Evolutionary conservation across 768 basidiomycete genomes (phyloP).

Genomic region (Saitozyma sp.): DNA sequence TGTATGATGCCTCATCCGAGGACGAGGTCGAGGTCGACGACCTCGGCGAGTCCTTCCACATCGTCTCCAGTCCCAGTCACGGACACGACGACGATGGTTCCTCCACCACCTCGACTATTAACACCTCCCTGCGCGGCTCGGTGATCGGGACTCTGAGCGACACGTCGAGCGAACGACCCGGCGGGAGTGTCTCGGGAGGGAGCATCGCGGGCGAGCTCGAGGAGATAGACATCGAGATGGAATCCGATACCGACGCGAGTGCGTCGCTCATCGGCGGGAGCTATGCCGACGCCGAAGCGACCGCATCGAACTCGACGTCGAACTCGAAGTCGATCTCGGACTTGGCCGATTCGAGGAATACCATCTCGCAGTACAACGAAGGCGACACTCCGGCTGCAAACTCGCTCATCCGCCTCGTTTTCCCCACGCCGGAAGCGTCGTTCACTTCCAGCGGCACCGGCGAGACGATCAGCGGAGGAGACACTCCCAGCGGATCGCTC

Average conservation of each 20-base stretch:
- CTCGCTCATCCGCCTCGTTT: constrained; percentile 6
- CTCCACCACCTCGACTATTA: constrained; percentile 11
- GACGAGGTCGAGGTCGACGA: background rate
- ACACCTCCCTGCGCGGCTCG: constrained; percentile 6
- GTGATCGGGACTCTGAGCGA: constrained; percentile 3
- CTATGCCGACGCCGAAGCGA: constrained; percentile 21
- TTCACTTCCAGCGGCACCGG: constrained; percentile 9
- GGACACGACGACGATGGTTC: constrained; percentile 6
- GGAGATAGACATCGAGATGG: background rate
- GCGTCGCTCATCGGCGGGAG: constrained; percentile 3
- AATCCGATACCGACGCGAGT: background rate
- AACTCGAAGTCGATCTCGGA: background rate
- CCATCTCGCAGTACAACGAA: background rate
- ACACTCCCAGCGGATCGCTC: constrained; percentile 16
- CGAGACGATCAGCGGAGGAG: constrained; percentile 2
- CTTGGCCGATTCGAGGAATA: constrained; percentile 12
- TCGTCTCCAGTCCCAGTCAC: background rate
- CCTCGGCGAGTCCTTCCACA: constrained; percentile 17
- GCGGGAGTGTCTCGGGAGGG: constrained; percentile 2
- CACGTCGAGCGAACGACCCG: constrained; percentile 5
- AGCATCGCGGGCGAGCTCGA: background rate
- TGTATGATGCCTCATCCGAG: background rate
- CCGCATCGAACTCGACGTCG: background rate
- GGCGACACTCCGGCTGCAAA: no score
- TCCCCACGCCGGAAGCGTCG: constrained; percentile 14